Evolutionary conservation across 164 flowering plant genomes (phyloP), one percentile per base, ranked within the genome.

Genomic region (Berberis vulgaris): DNA sequence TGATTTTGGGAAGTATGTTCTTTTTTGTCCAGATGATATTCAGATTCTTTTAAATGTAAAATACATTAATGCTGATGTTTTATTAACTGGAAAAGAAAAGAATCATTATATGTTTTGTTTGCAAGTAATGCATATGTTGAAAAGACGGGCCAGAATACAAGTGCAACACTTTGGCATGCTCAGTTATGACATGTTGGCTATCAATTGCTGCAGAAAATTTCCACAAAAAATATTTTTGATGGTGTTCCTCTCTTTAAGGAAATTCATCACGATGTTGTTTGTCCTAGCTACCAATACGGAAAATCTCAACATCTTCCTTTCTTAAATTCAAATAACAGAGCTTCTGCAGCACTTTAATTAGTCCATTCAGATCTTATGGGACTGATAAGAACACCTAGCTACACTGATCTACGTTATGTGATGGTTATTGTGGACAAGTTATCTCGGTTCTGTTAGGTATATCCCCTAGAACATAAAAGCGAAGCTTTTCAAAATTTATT

Each of bases 141-240:
- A 13, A 63, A 52, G 4, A 52, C 49, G 42, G n/a, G 58, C 40
- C 46, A 49, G 5, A 63, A 43, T 60, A 5, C 47, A 26, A 26
- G 26, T 26, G 26, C 26, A 26, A 26, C 26, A 26, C 26, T 26
- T 26, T 26, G 26, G 60, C 49, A 60, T 60, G 62, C 6, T 60
- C 62, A 2, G 2, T 11, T 60, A 8, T 47, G 49, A 3, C 62
- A 60, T 43, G 13, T 60, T 60, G 62, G 47, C 3, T 60, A 6
- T 60, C 62, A 60, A 60, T 43, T 60, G 38, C 44, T 60, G 62
- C n/a, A 60, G 4, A 7, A 60, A 45, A 60, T 60, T 60, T 60
- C 39, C 12, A 13, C 49, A 9, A 60, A 60, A 38, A 60, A 43
- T 5, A 1, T 60, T 41, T 59, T 64, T 43, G 66, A n/a, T 54